Evolutionary conservation across 441 rosid genomes (phyloP), one percentile per base, ranked within the genome.

Genomic region (Brassica balearica): DNA sequence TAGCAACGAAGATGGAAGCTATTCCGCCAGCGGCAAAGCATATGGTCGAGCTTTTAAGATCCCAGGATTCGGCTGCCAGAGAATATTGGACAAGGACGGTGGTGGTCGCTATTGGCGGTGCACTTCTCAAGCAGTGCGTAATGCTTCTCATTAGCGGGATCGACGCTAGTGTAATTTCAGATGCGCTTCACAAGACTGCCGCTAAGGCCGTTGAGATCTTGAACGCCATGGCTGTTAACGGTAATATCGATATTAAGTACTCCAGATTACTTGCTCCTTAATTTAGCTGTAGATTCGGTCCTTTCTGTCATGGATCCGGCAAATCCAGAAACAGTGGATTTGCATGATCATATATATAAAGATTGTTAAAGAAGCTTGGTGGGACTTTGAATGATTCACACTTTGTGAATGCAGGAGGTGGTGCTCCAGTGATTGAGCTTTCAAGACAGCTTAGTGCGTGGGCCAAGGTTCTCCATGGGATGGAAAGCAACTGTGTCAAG

Each of bases 1-100:
- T 97, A 22, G 99, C 99, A 59, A 93, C 98, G 74, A 92, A 92
- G 84, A 90, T 93, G 96, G 97, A 93, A 66, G 97, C 89, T 74
- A 88, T 93, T 41, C 97, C 93, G 85, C 98, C 97, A 2, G 96
- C 95, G 1, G 98, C 98, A 6, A 95, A 95, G 83, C 90, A 90
- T 97, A 87, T 95, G 10, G 97, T 91, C 10, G 97, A 91, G 76
- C 92, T 95, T 48, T 91, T 97, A 9, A 93, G 87, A 81, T 87
- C 96, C 0, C 99, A 93, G 84, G 97, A 95, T 56, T 9, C 97
- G 0, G 90, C 96, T 2, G 98, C 98, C 0, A 98, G 98, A 1
- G 98, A 93, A 5, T 4, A 5, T 14, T 97, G 98, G 1, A 93
- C 99, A 46, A 95, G 98, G 11, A 93, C 96, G 6, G 98, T 95